Evolutionary conservation across 2,329 filamentous ascomycete genomes (phyloP), one percentile per base, ranked within the genome.

Genomic region (Arthrobotrys pseudoclavata): DNA sequence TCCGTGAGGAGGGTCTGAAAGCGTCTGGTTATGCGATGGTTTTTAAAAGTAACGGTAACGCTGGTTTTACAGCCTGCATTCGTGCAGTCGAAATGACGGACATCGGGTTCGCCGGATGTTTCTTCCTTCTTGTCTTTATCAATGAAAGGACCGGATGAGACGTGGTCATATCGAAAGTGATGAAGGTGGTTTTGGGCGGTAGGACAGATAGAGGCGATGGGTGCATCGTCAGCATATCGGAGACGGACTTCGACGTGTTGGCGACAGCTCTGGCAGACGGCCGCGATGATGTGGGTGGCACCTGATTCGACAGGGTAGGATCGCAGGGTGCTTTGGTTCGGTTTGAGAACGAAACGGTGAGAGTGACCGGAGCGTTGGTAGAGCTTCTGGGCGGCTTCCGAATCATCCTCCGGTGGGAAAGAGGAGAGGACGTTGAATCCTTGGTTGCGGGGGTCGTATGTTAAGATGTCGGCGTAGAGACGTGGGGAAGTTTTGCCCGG

Each of bases 201-300:
- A 2, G 87, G 86, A 80, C 86, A 88, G 4, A 85, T 83, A 31
- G 77, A 78, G 10, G 42, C 62, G 81, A 82, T 15, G 81, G 79
- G 20, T 62, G 67, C 77, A 70, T 48, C 82, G 81, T 84, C 82
- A 12, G 84, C 84, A 79, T 87, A 88, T 75, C 87, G 86, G 37
- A 90, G 85, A 10, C 84, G 84, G 22, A 92, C 82, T 79, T 89
- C 86, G 50, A 91, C 84, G 83, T 92, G 90, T 81, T 86, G 86
- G 63, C 88, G 87, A 82, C 91, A 92, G 75, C 85, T 85, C 69
- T 85, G 83, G 83, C 91, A 92, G 79, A 89, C 86, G 2, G 89
- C 86, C 15, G 89, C 87, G 29, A 91, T 85, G 79, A 68, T 69
- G 86, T 88, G 82, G 88, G 89, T 34, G 79, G 79, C 74, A 83